phyloP scores from a whole-genome alignment of 257 asterid species.

The Primulina eburnea region DNA sequence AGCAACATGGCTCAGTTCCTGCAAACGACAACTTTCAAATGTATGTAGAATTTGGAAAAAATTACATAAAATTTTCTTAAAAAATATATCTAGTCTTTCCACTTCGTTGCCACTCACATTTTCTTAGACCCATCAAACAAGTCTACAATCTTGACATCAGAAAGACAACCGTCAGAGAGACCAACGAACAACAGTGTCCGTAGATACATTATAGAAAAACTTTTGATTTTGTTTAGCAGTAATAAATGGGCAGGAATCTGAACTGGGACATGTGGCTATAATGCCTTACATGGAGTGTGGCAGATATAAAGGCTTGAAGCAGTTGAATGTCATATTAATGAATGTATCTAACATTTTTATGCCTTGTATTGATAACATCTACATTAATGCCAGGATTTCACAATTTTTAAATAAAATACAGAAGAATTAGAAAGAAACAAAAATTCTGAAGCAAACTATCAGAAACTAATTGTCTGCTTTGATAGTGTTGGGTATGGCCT shows the following conservation, averaged over 20 bases:
- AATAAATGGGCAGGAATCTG: neutral
- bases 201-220: neutral
- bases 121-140: neutral
- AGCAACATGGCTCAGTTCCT: no score
- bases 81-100: no score
- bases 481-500: conserved; percentile 19
- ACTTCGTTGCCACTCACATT: no score
- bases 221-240: neutral
- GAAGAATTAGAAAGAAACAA: neutral
- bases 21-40: no score
- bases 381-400: neutral
- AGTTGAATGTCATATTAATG: neutral
- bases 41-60: no score
- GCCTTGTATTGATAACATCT: neutral
- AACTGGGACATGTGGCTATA: neutral
- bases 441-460: neutral
- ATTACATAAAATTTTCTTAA: no score
- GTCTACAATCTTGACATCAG: no score
- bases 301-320: neutral
- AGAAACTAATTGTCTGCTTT: neutral
- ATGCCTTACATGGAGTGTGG: neutral
- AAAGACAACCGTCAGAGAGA: neutral
- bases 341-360: neutral
- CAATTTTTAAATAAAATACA: no score
- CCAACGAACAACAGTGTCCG: neutral